Evolutionary conservation across 2,329 filamentous ascomycete genomes (phyloP), one percentile per base, ranked within the genome.

Genomic region (Fusarium sp.): DNA sequence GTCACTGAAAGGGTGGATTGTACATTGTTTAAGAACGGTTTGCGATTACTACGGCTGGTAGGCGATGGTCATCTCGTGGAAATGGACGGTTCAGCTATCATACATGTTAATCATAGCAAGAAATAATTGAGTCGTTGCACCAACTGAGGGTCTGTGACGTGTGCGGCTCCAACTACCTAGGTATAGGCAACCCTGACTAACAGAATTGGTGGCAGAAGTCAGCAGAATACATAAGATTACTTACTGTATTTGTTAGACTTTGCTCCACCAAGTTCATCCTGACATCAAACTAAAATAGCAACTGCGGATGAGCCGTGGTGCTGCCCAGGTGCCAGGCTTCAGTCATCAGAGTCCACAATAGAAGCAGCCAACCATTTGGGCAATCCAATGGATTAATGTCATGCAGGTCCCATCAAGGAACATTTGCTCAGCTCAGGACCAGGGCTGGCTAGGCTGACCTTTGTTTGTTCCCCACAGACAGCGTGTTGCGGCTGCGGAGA

Each of bases 331-430:
- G 56, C 33, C 17, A 26, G 32, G 48, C 32, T 38, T 52, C 13
- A n/a, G 37, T 26, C 20, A 52, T 20, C 26, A 23, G 35, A 49
- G 35, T 46, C 44, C 50, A 58, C 37, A 27, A 50, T 50, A 17
- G 49, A 57, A 66, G 52, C 45, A 44, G 41, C 20, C 35, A 35
- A 37, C 20, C 38, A 30, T 58, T 37, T 18, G 26, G 48, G 48
- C 33, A 33, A 52, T 40, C 18, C 46, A 40, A 60, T 62, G 49
- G 41, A 63, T 23, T 41, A 46, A 23, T 54, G 18, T 33, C 35
- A 70, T 59, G 61, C 67, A 70, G 67, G 67, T 66, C 61, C 66
- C 56, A 59, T 48, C 40, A 41, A 59, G 61, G 64, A 67, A 62
- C 64, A 52, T 59, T 69, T 69, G 32, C 59, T 60, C 67, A 65